phyloP scores from a whole-genome alignment of 139 green algal genomes.

The Ettlia oleoabundans region DNA sequence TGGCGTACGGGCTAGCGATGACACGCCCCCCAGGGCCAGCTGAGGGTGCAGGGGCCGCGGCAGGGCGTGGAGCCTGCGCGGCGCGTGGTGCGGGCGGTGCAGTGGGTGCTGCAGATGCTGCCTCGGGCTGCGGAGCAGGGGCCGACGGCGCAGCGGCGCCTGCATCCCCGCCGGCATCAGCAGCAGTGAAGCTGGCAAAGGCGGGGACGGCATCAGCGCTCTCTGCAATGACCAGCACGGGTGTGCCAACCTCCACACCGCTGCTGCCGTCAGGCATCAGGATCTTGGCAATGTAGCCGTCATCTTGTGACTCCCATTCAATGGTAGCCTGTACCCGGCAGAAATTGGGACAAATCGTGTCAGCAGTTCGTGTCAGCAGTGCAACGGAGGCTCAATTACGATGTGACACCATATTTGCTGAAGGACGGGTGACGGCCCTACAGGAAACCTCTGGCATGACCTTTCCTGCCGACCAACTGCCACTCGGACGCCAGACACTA shows the following conservation, averaged over 20 bases:
- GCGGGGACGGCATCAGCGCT: conserved; percentile 65
- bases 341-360: background rate
- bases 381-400: too few species aligned
- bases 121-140: background rate
- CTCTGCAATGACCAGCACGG: conserved; percentile 79
- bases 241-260: conserved; percentile 70
- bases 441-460: too few species aligned
- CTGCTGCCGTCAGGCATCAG: conserved; percentile 71
- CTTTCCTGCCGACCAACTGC: too few species aligned
- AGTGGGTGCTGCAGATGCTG: conserved; percentile 26
- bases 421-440: too few species aligned
- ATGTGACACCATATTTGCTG: too few species aligned
- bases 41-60: background rate
- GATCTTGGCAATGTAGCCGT: conserved; percentile 91
- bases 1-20: conserved; percentile 78
- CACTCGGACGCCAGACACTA: too few species aligned
- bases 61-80: background rate
- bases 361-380: too few species aligned
- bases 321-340: conserved; percentile 92
- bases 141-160: conserved; percentile 23
- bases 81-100: conserved; percentile 34
- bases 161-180: conserved; percentile 49
- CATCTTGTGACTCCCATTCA: conserved; percentile 93
- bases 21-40: conserved; percentile 60
- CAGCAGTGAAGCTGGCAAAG: conserved; percentile 72